Evolutionary conservation across 1,284 basidiomycete genomes (phyloP).

Genomic region (Polyporus tsugae): DNA sequence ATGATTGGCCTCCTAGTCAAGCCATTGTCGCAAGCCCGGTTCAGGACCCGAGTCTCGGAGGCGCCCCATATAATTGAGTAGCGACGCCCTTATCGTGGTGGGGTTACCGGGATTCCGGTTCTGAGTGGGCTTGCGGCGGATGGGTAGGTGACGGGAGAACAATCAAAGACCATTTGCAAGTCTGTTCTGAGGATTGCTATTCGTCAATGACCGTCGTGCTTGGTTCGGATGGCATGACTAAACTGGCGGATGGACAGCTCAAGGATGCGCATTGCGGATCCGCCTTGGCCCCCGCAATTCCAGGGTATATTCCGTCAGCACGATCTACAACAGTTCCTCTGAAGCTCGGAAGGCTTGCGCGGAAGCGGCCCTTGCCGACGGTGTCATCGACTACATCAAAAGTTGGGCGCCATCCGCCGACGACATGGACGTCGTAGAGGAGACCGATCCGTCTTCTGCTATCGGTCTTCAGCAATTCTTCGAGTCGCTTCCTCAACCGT

Average conservation of each 20-base stretch:
- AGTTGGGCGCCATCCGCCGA: slow-evolving; percentile 57
- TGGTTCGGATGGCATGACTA: neutral
- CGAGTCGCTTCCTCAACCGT: slow-evolving; percentile 64
- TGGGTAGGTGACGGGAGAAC: too few relatives aligned
- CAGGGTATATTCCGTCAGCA: slow-evolving; percentile 58
- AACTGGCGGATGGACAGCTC: slow-evolving; percentile 44
- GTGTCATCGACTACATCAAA: slow-evolving; percentile 63
- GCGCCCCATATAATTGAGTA: too few relatives aligned
- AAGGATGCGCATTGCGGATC: slow-evolving; percentile 64
- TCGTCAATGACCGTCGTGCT: neutral
- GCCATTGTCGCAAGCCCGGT: too few relatives aligned
- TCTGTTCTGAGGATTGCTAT: too few relatives aligned
- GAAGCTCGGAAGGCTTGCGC: slow-evolving; percentile 64
- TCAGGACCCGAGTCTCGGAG: too few relatives aligned
- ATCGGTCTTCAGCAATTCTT: slow-evolving; percentile 61
- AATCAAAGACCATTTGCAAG: too few relatives aligned
- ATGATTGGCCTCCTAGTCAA: neutral
- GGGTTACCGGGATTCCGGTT: too few relatives aligned
- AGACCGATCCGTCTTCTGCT: slow-evolving; percentile 15
- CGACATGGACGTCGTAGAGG: slow-evolving; percentile 20
- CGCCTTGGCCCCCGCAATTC: slow-evolving; percentile 55
- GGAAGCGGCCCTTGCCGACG: slow-evolving; percentile 55
- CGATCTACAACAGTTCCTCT: slow-evolving; percentile 46
- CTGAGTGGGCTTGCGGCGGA: too few relatives aligned
- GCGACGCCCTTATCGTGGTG: too few relatives aligned